A percentile compares a stretch with the other conserved stretches of the same genome.
phyloP scores from a whole-genome alignment of 768 basidiomycete species.

The Phlegmacium glaucopus region DNA sequence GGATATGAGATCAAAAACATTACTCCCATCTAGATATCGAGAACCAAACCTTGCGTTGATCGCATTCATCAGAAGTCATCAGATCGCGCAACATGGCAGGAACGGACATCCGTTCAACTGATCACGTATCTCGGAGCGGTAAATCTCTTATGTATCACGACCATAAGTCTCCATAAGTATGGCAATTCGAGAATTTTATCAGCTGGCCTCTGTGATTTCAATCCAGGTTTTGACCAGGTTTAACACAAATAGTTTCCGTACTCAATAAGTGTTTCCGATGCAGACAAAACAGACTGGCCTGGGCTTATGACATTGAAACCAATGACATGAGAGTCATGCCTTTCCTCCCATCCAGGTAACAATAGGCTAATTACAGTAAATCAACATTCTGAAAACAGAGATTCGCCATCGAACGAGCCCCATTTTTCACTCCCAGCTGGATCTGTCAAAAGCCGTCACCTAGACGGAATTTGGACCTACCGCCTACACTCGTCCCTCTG shows the following conservation, averaged over 20 bases:
- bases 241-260: neutral
- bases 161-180: no score
- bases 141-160: no score
- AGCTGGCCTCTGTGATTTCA: constrained; percentile 19
- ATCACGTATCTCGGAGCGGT: no score
- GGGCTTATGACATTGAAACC: constrained; percentile 28
- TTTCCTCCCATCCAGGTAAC: constrained; percentile 7
- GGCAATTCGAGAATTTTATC: no score
- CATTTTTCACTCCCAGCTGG: constrained; percentile 14
- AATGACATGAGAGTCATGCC: constrained; percentile 22
- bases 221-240: constrained; percentile 22
- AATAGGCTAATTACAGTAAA: no score
- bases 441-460: constrained; percentile 11
- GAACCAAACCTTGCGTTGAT: no score
- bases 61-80: no score
- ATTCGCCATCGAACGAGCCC: constrained; percentile 15
- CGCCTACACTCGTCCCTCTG: constrained; percentile 11
- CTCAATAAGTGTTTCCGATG: neutral
- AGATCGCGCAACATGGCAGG: no score
- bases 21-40: no score
- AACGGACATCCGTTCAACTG: no score
- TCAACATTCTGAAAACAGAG: neutral
- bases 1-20: no score
- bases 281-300: constrained; percentile 9
- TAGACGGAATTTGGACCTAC: constrained; percentile 12